Percentiles rank a stretch among this genome's conserved stretches.
phyloP scores from a whole-genome alignment of 129 eudicot species.

The Flaveria linearis region DNA sequence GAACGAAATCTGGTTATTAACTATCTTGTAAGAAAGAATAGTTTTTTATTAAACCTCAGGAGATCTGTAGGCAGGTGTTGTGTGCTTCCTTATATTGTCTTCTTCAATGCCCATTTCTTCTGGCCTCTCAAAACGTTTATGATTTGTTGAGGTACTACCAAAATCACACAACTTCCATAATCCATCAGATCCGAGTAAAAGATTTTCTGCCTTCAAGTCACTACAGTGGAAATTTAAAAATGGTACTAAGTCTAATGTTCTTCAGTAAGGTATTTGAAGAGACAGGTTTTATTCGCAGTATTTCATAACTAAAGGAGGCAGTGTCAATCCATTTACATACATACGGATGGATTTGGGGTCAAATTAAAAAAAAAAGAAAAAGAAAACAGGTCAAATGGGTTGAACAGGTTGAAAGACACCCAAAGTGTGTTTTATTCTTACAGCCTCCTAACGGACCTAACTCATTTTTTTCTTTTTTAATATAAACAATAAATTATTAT shows the following conservation, averaged over 20 bases:
- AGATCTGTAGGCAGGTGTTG: conserved; percentile 96
- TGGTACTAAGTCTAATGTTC: conserved; percentile 1
- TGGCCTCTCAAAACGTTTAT: conserved; percentile 90
- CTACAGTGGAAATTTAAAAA: conserved; percentile 44
- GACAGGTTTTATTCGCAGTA: not conserved
- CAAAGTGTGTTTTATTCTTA: not conserved
- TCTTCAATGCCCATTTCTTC: conserved; percentile 99
- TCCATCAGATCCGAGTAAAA: conserved; percentile 88
- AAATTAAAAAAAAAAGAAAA: not conserved
- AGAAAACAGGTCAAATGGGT: not conserved
- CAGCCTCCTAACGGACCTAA: not conserved
- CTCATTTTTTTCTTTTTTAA: too few relatives aligned
- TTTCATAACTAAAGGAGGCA: too few relatives aligned
- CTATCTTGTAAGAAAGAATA: too few relatives aligned
- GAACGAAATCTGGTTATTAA: not conserved
- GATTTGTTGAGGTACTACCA: conserved; percentile 95
- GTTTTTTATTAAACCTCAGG: conserved; percentile 70
- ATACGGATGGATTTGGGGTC: not conserved
- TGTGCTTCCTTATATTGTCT: conserved; percentile 93
- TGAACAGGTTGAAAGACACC: not conserved
- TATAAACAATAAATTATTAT: too few relatives aligned
- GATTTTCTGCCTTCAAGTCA: conserved; percentile 98
- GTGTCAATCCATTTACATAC: not conserved
- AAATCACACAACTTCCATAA: conserved; percentile 97
- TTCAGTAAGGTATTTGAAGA: not conserved